A percentile compares a stretch with the other conserved stretches of the same genome.
These are phyloP conservation scores for Colletotrichum agaves DNA, from an alignment of 2,329 filamentous ascomycete species.

Conservation along the genomic window DNA sequence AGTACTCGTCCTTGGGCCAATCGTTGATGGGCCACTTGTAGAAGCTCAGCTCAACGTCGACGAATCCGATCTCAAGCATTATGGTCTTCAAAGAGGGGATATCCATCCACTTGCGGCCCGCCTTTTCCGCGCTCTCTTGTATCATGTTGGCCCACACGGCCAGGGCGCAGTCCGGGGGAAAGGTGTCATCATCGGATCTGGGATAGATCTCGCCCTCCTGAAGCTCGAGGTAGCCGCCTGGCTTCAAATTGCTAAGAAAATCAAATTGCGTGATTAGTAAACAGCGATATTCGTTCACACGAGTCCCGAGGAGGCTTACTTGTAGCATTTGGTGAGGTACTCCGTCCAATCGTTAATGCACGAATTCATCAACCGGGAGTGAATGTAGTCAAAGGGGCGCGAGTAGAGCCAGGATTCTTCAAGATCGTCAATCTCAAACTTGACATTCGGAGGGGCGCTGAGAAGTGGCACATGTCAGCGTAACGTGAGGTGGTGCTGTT, in stretches of 20 bases:
- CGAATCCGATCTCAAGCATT: conserved; percentile 46
- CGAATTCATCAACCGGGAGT: conserved; percentile 49
- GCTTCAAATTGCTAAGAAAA: not conserved
- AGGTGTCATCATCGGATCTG: too few relatives aligned
- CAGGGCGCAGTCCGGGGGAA: too few relatives aligned
- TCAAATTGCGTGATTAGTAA: too few relatives aligned
- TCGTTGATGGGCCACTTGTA: conserved; percentile 46
- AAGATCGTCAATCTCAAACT: conserved; percentile 65
- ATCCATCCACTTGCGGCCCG: conserved; percentile 42
- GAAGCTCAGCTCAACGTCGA: conserved; percentile 43
- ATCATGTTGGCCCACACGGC: not conserved
- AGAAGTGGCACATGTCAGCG: too few relatives aligned
- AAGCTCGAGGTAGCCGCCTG: not conserved
- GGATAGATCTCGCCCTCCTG: too few relatives aligned
- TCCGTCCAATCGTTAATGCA: not conserved
- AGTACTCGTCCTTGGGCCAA: conserved; percentile 46
- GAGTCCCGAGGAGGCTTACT: too few relatives aligned
- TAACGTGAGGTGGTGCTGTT: too few relatives aligned
- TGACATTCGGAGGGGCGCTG: conserved; percentile 62
- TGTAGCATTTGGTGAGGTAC: not conserved
- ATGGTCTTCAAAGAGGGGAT: conserved; percentile 41
- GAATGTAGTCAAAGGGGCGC: conserved; percentile 65
- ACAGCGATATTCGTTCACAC: too few relatives aligned
- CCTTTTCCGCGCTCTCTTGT: not conserved
- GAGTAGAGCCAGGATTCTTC: conserved; percentile 62